Evolutionary conservation across 768 basidiomycete species (phyloP).

Genomic region (Psilocybe sp.): DNA sequence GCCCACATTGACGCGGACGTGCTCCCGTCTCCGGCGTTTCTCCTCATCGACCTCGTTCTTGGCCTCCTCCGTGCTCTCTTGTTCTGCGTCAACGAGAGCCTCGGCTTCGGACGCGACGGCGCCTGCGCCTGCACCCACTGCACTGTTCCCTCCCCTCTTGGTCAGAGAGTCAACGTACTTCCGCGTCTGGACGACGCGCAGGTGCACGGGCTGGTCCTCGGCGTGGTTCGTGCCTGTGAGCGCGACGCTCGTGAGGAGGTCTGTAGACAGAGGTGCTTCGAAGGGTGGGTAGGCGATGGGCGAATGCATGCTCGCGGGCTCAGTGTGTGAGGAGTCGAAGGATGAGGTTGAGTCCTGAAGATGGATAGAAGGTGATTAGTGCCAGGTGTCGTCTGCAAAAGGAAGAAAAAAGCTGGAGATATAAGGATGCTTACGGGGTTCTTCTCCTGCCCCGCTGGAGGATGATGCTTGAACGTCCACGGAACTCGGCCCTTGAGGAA

Average conservation of each 20-base stretch:
- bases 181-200: slow-evolving; percentile 54
- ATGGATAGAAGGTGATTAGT: not conserved
- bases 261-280: slow-evolving; percentile 88
- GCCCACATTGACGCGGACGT: slow-evolving; percentile 71
- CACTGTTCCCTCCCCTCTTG: slow-evolving; percentile 16
- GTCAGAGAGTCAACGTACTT: slow-evolving; percentile 22
- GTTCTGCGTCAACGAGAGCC: slow-evolving; percentile 15
- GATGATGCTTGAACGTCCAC: slow-evolving; percentile 83
- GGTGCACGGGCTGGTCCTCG: slow-evolving; percentile 93
- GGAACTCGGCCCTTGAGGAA: slow-evolving; percentile 82
- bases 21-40: slow-evolving; percentile 35
- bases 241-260: slow-evolving; percentile 85
- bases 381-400: slow-evolving; percentile 5
- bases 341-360: slow-evolving; percentile 24
- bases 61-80: slow-evolving; percentile 1
- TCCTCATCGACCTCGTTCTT: slow-evolving; percentile 15
- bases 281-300: slow-evolving; percentile 86
- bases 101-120: slow-evolving; percentile 25
- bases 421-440: slow-evolving; percentile 20
- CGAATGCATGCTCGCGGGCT: slow-evolving; percentile 57
- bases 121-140: slow-evolving; percentile 26
- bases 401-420: not conserved
- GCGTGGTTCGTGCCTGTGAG: slow-evolving; percentile 94
- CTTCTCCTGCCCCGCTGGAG: slow-evolving; percentile 28
- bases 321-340: slow-evolving; percentile 70